Evolutionary conservation across 257 asterid genomes (phyloP), one percentile per base, ranked within the genome.

Genomic region (Petrea volubilis): DNA sequence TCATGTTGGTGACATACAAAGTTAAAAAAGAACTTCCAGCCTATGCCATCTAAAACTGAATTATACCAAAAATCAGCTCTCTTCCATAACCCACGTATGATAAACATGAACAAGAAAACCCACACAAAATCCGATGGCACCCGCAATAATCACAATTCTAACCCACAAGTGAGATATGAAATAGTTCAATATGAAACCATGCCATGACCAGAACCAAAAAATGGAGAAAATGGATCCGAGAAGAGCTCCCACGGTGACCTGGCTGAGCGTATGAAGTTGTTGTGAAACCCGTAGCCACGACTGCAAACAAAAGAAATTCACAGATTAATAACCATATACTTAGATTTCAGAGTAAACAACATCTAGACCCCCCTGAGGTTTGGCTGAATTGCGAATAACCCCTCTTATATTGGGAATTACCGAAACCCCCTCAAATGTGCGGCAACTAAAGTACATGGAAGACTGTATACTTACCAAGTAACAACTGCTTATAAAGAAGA

Each of bases 221-320:
- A 82, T 3, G 38, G 83, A 78, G 79, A 93, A 84, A 27, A 72
- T 1, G 27, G 77, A 79, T 49, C 96, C 96, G 11, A 87, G 3
- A 43, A 80, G 29, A 13, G 92, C 90, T 79, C 97, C 98, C 36
- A 85, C 96, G 1, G 68, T 50, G 13, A 93, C 95, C 80, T 90
- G 98, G 79, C 84, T 83, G 71, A 77, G 57, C 5, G 95, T 88
- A 63, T 90, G 97, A 62, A 86, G 81, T 15, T 75, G 78, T 60
- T 90, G 96, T 8, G 89, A 84, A 71, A 90, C 82, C 58, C 98
- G 84, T 52, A 90, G 93, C 98, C 97, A 93, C n/a, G 95, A 77
- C 97, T 88, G 92, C 80, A 81, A 43, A 67, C 23, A 28, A 50
- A 53, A 68, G 21, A 36, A 14, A 40, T 38, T 28, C 18, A 62